Base-by-base conservation (phyloP, 192 early-diverging fungal species). In the Obelidium mucronatum region DNA sequence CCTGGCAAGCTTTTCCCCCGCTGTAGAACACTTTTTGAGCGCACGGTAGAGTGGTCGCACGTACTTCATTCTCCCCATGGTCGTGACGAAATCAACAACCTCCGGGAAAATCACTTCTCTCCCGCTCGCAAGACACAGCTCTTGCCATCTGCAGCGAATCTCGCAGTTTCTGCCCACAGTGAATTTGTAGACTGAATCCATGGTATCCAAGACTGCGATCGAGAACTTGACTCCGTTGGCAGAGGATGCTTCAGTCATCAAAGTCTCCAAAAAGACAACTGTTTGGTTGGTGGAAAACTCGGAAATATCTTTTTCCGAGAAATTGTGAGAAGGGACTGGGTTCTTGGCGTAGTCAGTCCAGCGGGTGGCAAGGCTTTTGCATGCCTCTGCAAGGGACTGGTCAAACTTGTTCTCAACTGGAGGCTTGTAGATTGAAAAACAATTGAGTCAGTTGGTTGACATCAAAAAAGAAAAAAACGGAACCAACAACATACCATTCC, bases 61-160 rank as follows among this genome's bases (percentile, higher is more conserved):
- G 79, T 89, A 96, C 84, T 97, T 97, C 97, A 98, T 97, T 56
- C 97, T 85, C 1, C 97, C 97, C 77, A 96, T 93, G 51, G 88
- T 85, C n/a, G 89, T 89, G 1, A 97, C 76, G 82, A 99, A 97
- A 6, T 80, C 84, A 8, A 90, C 89, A 2, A 96, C 96, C 1
- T 90, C 79, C 28, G 88, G 88, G 61, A 91, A 92, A 44, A 96
- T 90, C 35, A 83, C 83, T 80, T 93, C 90, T 79, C 95, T 93
- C 52, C 86, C 84, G 36, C 93, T 87, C 73, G 87, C 66, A 24
- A 99, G 83, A 69, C 92, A 92, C n/a, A 98, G 68, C 79, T 86
- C 77, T 67, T 93, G 92, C 96, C 96, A 99, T 68, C 93, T 86
- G 82, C 93, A 94, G 40, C 88, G 83, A 75, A 98, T 89, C 79